These are phyloP conservation scores for Boletales sp. DNA, from an alignment of 768 basidiomycete genomes.

Conservation along the genomic window DNA sequence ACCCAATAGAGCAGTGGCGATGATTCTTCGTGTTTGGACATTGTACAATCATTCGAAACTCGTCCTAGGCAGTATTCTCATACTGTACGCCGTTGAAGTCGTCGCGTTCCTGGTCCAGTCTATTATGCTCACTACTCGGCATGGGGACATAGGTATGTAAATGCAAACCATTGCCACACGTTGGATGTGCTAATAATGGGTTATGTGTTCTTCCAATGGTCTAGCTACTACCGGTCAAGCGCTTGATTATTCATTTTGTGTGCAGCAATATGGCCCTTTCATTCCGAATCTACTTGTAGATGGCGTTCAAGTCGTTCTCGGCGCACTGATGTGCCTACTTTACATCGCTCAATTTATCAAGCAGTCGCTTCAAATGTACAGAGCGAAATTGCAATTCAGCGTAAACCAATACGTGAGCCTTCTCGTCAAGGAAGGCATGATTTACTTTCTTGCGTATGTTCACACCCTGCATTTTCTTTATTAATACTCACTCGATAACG, in stretches of 20 bases:
- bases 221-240: not conserved
- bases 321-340: not conserved
- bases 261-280: not conserved
- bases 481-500: not conserved
- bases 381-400: not conserved
- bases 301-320: not conserved
- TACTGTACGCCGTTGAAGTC: not conserved
- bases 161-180: too few species aligned
- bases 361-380: not conserved
- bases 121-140: not conserved
- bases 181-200: not conserved
- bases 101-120: not conserved
- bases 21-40: slow-evolving; percentile 3
- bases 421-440: not conserved
- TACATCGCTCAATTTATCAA: not conserved
- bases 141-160: not conserved
- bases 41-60: not conserved
- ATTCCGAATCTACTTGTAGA: not conserved
- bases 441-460: slow-evolving; percentile 4
- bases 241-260: not conserved
- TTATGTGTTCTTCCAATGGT: too few species aligned
- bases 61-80: not conserved
- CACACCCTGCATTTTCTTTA: not conserved
- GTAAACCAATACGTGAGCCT: not conserved
- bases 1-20: not conserved